Evolutionary conservation across 345 rosid species (phyloP), one percentile per base, ranked within the genome.

Genomic region (Gossypium longicalyx): DNA sequence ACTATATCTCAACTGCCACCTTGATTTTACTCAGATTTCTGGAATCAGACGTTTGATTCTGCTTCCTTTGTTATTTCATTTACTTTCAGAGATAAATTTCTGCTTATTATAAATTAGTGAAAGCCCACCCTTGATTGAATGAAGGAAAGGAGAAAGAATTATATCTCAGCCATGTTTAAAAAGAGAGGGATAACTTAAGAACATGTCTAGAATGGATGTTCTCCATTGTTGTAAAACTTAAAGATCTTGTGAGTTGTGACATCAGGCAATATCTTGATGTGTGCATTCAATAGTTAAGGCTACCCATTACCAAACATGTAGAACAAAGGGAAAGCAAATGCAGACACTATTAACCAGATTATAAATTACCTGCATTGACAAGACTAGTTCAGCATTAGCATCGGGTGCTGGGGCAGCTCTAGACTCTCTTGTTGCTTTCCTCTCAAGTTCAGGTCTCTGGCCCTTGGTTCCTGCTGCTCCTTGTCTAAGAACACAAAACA

Each of bases 321-420:
- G 34, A 56, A 23, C 11, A 43, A 19, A 43, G 57, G 20, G 34
- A 17, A 43, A 72, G 8, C 41, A 4, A 45, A 48, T 19, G 44
- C 25, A 12, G 16, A 58, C 59, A 4, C 7, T 44, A 23, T 43
- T 38, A 58, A 65, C 44, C 27, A 23, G 44, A 64, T 63, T 12
- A 53, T 13, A 65, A 41, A 20, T 64, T 70, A 94, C 98, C 98
- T 91, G 96, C 85, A 95, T 87, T 16, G 99, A 95, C 52, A 85
- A 48, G 52, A 70, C 97, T 70, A 95, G 79, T 79, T 95, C 99
- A 51, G 99, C 98, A 78, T 95, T 95, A 34, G 98, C 99, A 70
- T 91, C 97, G 53, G 99, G 97, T 27, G 97, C 98, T 41, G 99
- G 98, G 73, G 91, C 77, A 12, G 99, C 99, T 78, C 97, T 91